Percentiles rank a stretch among this genome's conserved stretches.
phyloP scores from a whole-genome alignment of 305 asterid species.

The Solanum chacoense region DNA sequence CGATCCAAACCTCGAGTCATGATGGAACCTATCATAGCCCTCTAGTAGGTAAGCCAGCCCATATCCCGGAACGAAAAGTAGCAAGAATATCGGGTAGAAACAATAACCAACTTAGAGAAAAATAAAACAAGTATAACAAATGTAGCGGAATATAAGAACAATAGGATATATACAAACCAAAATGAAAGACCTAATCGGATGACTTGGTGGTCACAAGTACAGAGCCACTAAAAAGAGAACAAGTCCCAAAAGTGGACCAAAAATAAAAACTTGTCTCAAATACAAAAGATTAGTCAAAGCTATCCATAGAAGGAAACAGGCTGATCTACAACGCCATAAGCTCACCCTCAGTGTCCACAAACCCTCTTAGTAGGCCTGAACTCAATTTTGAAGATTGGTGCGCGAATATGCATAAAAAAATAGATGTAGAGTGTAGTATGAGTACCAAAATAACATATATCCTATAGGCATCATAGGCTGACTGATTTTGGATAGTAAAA shows the following conservation, averaged over 20 bases:
- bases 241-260: background rate
- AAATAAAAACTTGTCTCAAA: background rate
- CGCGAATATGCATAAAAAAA: background rate
- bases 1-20: no score
- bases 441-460: background rate
- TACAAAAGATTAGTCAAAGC: background rate
- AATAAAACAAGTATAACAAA: background rate
- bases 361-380: background rate
- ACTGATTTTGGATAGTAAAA: background rate
- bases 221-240: no score
- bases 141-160: background rate
- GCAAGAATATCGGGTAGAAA: background rate
- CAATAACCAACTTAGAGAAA: background rate
- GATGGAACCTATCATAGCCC: no score
- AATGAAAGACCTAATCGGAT: background rate
- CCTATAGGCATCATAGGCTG: background rate
- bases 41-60: background rate
- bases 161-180: background rate
- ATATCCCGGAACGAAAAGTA: background rate
- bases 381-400: background rate
- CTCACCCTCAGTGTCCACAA: background rate
- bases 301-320: background rate
- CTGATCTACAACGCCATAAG: background rate
- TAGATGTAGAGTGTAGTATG: background rate
- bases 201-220: background rate